Base-by-base conservation (phyloP, 306 rosid genomes). In the Macrotyloma uniflorum region DNA sequence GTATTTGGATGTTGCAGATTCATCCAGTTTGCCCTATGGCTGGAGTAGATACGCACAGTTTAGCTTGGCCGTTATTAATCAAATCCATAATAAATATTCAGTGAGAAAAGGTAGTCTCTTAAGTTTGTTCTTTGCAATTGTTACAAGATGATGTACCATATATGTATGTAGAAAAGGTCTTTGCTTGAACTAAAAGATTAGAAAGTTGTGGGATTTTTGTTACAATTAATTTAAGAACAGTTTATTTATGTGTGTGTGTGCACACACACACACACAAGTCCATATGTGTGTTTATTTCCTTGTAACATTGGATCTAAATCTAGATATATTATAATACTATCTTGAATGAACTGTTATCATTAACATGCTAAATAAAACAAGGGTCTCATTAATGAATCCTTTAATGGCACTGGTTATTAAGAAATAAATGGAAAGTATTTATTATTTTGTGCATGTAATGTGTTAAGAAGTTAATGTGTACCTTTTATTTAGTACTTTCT, bases 31-130 rank as follows among this genome's bases (percentile, higher is more conserved):
- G 88, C 97, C 96, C 5, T 88, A 87, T 77, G 98, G 98, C 42
- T 90, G 98, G 98, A 92, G 91, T 83, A 89, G 97, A 92, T 88
- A 83, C 86, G 89, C 97, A 32, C 96, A 90, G 66, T 94, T 94
- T 84, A 92, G 96, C 88, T 83, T 94, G 89, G 90, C 90, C 23
- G 85, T 94, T 2, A 23, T 89, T 28, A 90, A 90, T 85, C 97
- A 92, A 82, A 71, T 87, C 46, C 91, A 90, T 53, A 85, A 65
- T 79, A 90, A 89, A 82, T 88, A 86, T 78, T 78, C 92, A 6
- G 91, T 94, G 63, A 88, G 93, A 83, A 94, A 92, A 87, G 97
- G 97, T 94, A 81, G 59, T 33, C 23, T 80, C 36, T 83, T 70
- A 15, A 12, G 26, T 75, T 53, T 75, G 63, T 72, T 67, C 67